Evolutionary conservation across 352 stramenopile species (phyloP), one percentile per base, ranked within the genome.

Genomic region (Pythium angustatum): DNA sequence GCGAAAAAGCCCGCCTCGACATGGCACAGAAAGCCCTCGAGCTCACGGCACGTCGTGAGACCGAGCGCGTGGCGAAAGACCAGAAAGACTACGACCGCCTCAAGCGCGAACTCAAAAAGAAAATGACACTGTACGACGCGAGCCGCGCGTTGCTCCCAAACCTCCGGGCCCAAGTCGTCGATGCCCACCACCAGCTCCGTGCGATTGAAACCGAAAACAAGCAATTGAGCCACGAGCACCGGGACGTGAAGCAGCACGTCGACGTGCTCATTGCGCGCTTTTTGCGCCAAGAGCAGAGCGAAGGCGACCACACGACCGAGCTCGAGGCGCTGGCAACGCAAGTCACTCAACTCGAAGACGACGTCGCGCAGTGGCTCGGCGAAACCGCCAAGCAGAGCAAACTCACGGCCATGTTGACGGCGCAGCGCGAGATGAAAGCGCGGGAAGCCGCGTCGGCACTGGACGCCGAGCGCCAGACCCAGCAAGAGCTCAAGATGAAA

Each of bases 401-500:
- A 57, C 67, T 98, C 45, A 70, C 97, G 15, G 68, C 78, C 1
- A 79, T 97, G 70, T 72, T 98, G 9, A 94, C 79, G 30, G 91
- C 88, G 3, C 91, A 98, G 70, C 79, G 91, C 1, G 91, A 98
- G 60, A 70, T 98, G 27, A 98, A 98, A 68, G 87, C 85, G 2
- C 80, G 92, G 22, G 91, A 98, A 58, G 89, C 86, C 0, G 74
- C 84, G 14, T 78, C 81, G 6, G 87, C 89, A 2, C 49, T 91
- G n/a, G 78, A 78, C 31, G 77, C 86, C 5, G 88, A 98, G 68
- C 89, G 87, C 10, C 79, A 90, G 53, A 96, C 87, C 0, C 79
- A 96, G 22, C 85, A 96, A 49, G 81, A 98, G 62, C 84, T 98
- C 43, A 96, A 94, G 65, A 95, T 97, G 62, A 98, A 98, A 62